Conservation (phyloP, 208 protist species). For the Crithidia bombi region DNA sequence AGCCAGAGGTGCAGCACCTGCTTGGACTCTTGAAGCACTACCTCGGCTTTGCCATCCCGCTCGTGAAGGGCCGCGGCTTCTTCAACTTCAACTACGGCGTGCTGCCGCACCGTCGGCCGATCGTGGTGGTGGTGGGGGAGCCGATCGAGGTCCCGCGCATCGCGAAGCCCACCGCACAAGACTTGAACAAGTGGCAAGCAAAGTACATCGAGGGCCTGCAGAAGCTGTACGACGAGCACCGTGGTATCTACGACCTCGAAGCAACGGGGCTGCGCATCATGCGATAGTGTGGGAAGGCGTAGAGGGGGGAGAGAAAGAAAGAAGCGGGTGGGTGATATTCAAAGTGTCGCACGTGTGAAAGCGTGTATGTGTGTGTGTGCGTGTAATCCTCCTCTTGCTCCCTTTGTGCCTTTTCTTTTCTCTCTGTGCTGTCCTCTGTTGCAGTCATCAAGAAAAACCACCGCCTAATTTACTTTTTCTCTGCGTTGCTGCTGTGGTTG, state of each 20-base stretch:
- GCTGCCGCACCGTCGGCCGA: constrained; percentile 74
- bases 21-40: constrained; percentile 41
- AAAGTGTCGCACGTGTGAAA: too few species aligned
- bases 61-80: constrained; percentile 78
- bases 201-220: constrained; percentile 79
- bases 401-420: not conserved
- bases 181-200: constrained; percentile 74
- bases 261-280: constrained; percentile 70
- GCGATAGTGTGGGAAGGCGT: not conserved
- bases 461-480: too few species aligned
- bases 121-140: constrained; percentile 82
- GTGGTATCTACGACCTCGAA: constrained; percentile 77
- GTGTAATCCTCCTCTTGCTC: not conserved
- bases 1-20: constrained; percentile 36
- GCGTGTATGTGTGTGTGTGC: too few species aligned
- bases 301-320: not conserved
- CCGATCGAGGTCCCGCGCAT: constrained; percentile 76
- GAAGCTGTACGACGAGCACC: constrained; percentile 71
- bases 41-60: constrained; percentile 68
- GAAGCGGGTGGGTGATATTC: too few species aligned
- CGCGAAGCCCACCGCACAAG: constrained; percentile 58
- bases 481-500: too few species aligned
- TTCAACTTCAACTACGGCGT: constrained; percentile 79
- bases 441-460: not conserved
- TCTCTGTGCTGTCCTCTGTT: not conserved